Evolutionary conservation across 306 rosid genomes (phyloP).

Genomic region (Fragaria iinumae): DNA sequence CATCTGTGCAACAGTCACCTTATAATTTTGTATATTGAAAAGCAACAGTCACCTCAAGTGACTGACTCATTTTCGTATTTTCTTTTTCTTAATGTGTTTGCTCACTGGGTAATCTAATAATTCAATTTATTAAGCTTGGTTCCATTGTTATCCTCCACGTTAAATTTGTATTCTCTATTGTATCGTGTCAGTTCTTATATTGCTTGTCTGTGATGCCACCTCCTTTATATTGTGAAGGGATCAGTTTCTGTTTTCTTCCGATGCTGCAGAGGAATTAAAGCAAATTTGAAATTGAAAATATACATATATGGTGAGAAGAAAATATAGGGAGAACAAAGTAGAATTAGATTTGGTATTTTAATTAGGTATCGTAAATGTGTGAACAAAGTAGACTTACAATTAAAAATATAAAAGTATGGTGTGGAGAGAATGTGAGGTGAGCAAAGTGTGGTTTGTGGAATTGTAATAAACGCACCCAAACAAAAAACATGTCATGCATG

Average conservation of each 20-base stretch:
- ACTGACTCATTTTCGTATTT: not conserved
- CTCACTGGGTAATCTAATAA: not conserved
- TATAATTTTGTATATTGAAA: not conserved
- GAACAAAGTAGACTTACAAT: too few relatives aligned
- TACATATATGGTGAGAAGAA: too few relatives aligned
- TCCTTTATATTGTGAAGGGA: slow-evolving; percentile 74
- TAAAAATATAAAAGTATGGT: too few relatives aligned
- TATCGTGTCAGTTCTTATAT: slow-evolving; percentile 12
- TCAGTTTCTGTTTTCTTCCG: slow-evolving; percentile 96
- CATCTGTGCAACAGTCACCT: too few relatives aligned
- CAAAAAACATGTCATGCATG: too few relatives aligned
- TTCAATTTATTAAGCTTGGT: not conserved
- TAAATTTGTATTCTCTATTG: not conserved
- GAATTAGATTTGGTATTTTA: too few relatives aligned
- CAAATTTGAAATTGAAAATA: too few relatives aligned
- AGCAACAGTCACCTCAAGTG: not conserved
- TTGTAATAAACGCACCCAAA: too few relatives aligned
- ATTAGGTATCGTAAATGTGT: too few relatives aligned
- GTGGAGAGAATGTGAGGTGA: too few relatives aligned
- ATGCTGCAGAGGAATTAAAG: slow-evolving; percentile 87
- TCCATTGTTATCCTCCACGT: not conserved
- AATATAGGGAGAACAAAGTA: too few relatives aligned
- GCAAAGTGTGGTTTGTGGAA: too few relatives aligned
- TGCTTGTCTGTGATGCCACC: slow-evolving; percentile 47
- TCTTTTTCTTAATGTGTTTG: not conserved